These are phyloP conservation scores for Populus simonii DNA, from an alignment of 345 rosid genomes.

Conservation along the genomic window DNA sequence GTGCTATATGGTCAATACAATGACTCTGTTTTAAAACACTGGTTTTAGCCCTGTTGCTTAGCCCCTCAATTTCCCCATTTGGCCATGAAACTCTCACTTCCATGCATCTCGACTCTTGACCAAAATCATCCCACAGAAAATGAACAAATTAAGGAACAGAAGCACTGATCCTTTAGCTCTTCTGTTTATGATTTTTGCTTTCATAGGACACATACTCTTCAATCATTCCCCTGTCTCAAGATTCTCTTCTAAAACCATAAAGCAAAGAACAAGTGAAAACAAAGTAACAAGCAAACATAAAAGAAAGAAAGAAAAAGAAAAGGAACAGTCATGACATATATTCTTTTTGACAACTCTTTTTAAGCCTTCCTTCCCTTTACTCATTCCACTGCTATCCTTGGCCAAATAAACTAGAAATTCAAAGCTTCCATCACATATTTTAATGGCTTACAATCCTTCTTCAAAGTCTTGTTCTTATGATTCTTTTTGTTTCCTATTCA, in stretches of 20 bases:
- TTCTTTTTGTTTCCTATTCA: neutral
- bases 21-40: too few relatives aligned
- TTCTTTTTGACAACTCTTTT: neutral
- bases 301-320: neutral
- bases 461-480: constrained; percentile 9
- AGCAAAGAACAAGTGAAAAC: constrained; percentile 4
- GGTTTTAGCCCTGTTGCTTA: neutral
- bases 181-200: neutral
- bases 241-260: neutral
- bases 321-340: neutral
- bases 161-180: neutral
- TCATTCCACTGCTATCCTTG: neutral
- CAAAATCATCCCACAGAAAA: neutral
- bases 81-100: neutral
- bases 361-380: constrained; percentile 1
- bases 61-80: neutral
- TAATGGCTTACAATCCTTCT: constrained; percentile 15
- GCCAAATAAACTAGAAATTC: neutral
- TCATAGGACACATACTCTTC: neutral
- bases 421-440: constrained; percentile 7
- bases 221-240: neutral
- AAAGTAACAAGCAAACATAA: neutral
- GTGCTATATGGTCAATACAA: too few relatives aligned
- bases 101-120: neutral
- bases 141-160: neutral